Percentiles rank a stretch among this genome's conserved stretches.
phyloP scores from a whole-genome alignment of 305 asterid genomes.

The Solanum chacoense region DNA sequence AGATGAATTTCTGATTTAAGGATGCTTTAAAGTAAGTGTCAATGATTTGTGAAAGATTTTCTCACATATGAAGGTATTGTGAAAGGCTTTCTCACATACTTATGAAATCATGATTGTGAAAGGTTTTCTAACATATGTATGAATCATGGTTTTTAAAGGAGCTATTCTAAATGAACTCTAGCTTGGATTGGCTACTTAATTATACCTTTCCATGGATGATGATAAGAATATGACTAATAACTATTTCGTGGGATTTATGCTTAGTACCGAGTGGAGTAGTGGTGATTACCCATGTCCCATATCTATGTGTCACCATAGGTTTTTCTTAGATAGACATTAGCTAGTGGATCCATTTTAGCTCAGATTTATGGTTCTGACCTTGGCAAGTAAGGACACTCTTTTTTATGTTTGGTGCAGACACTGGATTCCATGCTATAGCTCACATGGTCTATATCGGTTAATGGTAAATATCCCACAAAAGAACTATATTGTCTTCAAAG shows the following conservation, averaged over 20 bases:
- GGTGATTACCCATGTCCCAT: no score
- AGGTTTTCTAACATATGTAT: background rate
- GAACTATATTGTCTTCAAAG: background rate
- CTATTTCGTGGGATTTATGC: no score
- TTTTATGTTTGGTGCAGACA: no score
- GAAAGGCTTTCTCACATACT: no score
- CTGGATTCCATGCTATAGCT: background rate
- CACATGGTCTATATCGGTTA: background rate
- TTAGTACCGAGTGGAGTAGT: background rate
- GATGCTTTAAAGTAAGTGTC: background rate
- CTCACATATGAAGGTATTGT: no score
- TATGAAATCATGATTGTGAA: no score
- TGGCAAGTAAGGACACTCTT: no score
- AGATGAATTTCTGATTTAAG: background rate
- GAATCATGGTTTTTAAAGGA: background rate
- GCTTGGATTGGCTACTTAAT: background rate
- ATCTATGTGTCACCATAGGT: no score
- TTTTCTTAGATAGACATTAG: no score
- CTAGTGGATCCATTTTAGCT: no score
- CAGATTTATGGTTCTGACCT: no score
- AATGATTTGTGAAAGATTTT: background rate
- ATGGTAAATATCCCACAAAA: background rate
- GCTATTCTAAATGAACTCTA: background rate
- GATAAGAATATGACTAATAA: no score
- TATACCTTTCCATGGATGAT: background rate